Evolutionary conservation across 1,284 basidiomycete species (phyloP), one percentile per base, ranked within the genome.

Genomic region (Dichomitus squalens): DNA sequence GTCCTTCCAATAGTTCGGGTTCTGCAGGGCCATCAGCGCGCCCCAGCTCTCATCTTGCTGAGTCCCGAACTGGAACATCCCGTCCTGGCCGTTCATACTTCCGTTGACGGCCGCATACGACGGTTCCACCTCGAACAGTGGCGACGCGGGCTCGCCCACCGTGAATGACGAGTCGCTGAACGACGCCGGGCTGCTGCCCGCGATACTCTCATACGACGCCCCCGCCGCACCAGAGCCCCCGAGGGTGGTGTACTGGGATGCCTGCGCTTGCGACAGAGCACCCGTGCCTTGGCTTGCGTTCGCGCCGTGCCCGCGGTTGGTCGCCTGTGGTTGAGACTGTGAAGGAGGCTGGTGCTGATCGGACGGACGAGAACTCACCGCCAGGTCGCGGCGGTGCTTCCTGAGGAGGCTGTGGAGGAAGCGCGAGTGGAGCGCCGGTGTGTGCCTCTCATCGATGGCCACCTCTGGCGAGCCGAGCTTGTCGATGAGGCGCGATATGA

Each of bases 371-470:
- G 80, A 79, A 39, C 76, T 77, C 48, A 68, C 65, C 27, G 79
- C 79, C 20, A 86, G 84, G 61, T 88, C 88, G 44, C 81, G 81
- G 31, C 86, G 83, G 69, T 90, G 84, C 58, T 81, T 83, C 29
- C 84, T 80, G 27, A 92, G 75, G 9, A 92, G 75, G 25, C 84
- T 78, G 0, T 86, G 83, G 1, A 93, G 79, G 79, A 93, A 93
- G 12, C 89, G 85, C 6, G 90, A 88, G 68, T 92, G 92, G 34
- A 93, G 75, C 63, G 85, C 88, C 1, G 90, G 91, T 0, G 88
- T 92, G 67, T 93, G 90, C 11, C 87, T 82, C 61, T 92, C 89
- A 67, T 93, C 90, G 57, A 93, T 90, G 12, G 90, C 86, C 47
- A 92, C 85, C 53, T 88, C 84, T n/a, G 83, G 81, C 1, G 85